These are phyloP conservation scores for Macrolepiota albuminosa DNA, from an alignment of 768 basidiomycete genomes.

Conservation along the genomic window DNA sequence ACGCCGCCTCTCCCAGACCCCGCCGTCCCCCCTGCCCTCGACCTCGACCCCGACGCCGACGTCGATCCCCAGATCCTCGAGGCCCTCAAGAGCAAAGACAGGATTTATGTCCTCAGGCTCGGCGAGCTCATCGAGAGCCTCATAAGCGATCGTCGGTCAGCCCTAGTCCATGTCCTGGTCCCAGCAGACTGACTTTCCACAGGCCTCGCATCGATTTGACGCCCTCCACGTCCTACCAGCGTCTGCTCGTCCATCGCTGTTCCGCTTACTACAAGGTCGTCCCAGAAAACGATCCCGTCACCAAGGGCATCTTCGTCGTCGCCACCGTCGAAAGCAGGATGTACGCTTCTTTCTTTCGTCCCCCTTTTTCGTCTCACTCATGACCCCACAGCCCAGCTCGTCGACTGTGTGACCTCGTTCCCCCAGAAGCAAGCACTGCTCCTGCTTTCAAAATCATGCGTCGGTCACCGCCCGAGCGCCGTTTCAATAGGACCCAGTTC, in stretches of 20 bases:
- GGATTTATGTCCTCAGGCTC: constrained; percentile 84
- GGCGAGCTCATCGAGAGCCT: constrained; percentile 81
- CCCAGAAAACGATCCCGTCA: constrained; percentile 61
- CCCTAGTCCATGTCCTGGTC: constrained; percentile 10
- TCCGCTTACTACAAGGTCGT: constrained; percentile 74
- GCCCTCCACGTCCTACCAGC: constrained; percentile 77
- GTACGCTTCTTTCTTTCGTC: constrained; percentile 40
- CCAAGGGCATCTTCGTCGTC: constrained; percentile 58
- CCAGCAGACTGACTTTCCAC: not conserved
- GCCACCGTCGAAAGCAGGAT: constrained; percentile 65
- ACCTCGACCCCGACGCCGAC: constrained; percentile 28
- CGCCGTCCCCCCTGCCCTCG: constrained; percentile 18
- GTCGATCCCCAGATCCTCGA: constrained; percentile 80
- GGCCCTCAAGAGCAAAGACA: constrained; percentile 83
- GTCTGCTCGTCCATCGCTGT: constrained; percentile 82
- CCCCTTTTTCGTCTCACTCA: constrained; percentile 10
- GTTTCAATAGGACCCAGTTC: constrained; percentile 51
- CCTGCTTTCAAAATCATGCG: constrained; percentile 91
- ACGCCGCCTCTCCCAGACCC: not conserved
- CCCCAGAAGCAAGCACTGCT: constrained; percentile 60
- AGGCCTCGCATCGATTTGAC: constrained; percentile 64
- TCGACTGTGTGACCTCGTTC: constrained; percentile 73
- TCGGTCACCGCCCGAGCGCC: constrained; percentile 50
- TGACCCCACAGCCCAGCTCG: constrained; percentile 52
- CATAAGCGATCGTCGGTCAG: constrained; percentile 71